Evolutionary conservation across 2,329 filamentous ascomycete genomes (phyloP).

Genomic region (Coniochaeta prunicola): DNA sequence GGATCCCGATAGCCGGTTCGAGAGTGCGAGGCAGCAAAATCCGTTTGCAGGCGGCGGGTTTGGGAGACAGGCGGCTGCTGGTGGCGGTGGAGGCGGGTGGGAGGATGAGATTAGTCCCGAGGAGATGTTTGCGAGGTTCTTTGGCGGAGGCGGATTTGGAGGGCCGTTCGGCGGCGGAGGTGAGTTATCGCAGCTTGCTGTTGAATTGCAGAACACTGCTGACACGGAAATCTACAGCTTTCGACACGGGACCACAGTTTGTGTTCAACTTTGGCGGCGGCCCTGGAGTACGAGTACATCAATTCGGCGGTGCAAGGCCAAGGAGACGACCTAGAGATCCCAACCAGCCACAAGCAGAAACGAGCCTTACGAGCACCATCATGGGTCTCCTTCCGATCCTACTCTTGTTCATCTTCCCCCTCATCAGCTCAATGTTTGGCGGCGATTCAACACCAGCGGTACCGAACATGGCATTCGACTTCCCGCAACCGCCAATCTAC

Average conservation of each 20-base stretch:
- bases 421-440: constrained; percentile 74
- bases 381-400: constrained; percentile 80
- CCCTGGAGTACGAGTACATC: constrained; percentile 86
- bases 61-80: constrained; percentile 33
- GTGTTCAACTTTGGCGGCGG: constrained; percentile 93
- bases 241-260: constrained; percentile 78
- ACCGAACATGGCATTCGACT: constrained; percentile 72
- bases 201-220: neutral
- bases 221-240: constrained; percentile 30
- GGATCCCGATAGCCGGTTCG: constrained; percentile 85
- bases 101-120: constrained; percentile 93
- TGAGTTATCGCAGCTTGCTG: neutral
- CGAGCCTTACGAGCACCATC: constrained; percentile 49
- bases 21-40: constrained; percentile 51
- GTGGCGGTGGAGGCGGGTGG: constrained; percentile 45
- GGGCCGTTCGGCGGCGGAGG: constrained; percentile 39
- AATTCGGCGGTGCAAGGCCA: constrained; percentile 78
- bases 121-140: constrained; percentile 96
- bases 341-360: constrained; percentile 41
- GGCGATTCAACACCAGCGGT: constrained; percentile 42
- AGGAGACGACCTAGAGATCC: constrained; percentile 66
- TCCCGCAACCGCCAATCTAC: constrained; percentile 55
- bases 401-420: constrained; percentile 78
- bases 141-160: constrained; percentile 71
- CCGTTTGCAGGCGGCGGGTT: constrained; percentile 54